Evolutionary conservation across 2,329 filamentous ascomycete species (phyloP).

Genomic region (Penicillium sp.): DNA sequence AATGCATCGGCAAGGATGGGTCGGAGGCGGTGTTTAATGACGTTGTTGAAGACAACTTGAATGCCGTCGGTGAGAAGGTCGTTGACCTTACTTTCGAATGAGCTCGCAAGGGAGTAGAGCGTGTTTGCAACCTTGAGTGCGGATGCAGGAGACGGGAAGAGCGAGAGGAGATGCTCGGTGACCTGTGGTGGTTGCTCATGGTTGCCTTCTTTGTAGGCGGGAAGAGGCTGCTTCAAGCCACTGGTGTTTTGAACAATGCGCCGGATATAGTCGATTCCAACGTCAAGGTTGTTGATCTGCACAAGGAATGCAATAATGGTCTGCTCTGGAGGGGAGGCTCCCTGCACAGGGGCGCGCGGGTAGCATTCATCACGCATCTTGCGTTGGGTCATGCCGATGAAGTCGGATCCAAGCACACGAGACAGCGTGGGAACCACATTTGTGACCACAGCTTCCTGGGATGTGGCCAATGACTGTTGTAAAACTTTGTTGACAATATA

Average conservation of each 20-base stretch:
- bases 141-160: constrained; percentile 81
- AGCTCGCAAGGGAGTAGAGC: constrained; percentile 67
- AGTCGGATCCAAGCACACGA: constrained; percentile 81
- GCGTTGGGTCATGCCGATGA: constrained; percentile 93
- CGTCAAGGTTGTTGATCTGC: constrained; percentile 91
- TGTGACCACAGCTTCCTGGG: constrained; percentile 74
- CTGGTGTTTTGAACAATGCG: constrained; percentile 77
- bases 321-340: constrained; percentile 81
- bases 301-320: constrained; percentile 87
- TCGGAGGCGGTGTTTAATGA: constrained; percentile 80
- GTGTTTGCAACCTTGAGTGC: constrained; percentile 66
- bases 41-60: constrained; percentile 80
- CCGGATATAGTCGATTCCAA: constrained; percentile 84
- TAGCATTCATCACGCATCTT: constrained; percentile 98
- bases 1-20: constrained; percentile 86
- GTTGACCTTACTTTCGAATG: constrained; percentile 73
- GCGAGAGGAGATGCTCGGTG: constrained; percentile 52
- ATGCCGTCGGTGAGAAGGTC: constrained; percentile 84
- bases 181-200: constrained; percentile 23
- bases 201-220: constrained; percentile 1
- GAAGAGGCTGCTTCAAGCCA: constrained; percentile 31
- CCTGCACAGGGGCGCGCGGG: constrained; percentile 74
- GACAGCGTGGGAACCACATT: constrained; percentile 77
- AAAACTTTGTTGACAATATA: constrained; percentile 95
- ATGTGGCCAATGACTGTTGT: constrained; percentile 81